Base-by-base conservation (phyloP, 164 flowering plant genomes). In the Cinnamomum micranthum region DNA sequence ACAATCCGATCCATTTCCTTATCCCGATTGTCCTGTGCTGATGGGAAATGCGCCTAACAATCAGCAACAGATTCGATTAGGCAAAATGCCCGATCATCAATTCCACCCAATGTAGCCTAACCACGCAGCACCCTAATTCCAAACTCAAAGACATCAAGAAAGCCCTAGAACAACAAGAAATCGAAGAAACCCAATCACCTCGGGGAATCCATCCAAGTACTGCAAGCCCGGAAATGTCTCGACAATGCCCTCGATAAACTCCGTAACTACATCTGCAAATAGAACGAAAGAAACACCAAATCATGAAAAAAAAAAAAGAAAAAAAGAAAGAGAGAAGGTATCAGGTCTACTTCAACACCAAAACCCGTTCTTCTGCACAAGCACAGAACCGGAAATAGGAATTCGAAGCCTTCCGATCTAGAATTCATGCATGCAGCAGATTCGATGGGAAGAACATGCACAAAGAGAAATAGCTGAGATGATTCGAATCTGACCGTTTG, bases 141-240 rank as follows among this genome's bases (percentile, higher is more conserved):
- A 4, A 55, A 5, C 4, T 4, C 69, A 65, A 6, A 15, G n/a
- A 12, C 69, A 31, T 15, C 10, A 14, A 50, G 15, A 31, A 20
- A 52, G 13, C n/a, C 25, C 5, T 52, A 33, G 4, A 4, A 2
- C 1, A 60, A 41, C 6, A 22, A 60, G 14, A 27, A 52, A 71
- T 64, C 25, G 15, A 28, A 15, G 28, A 31, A 73, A 74, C 28
- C 72, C 20, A 68, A 51, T 33, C 23, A 95, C 99, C 91, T 89
- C 86, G 69, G 98, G 98, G 68, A 92, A 92, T 31, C 99, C 98
- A 84, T 93, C 95, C 86, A 95, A 82, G 80, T 89, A 91, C 83
- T 90, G 95, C 80, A 95, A 77, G 14, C 89, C 92, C 27, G 99
- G 92, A 81, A 88, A 95, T 47, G 97, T 92, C 81, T 95, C 99